phyloP scores from a whole-genome alignment of 805 yeast species.

The Lachancea sp. region DNA sequence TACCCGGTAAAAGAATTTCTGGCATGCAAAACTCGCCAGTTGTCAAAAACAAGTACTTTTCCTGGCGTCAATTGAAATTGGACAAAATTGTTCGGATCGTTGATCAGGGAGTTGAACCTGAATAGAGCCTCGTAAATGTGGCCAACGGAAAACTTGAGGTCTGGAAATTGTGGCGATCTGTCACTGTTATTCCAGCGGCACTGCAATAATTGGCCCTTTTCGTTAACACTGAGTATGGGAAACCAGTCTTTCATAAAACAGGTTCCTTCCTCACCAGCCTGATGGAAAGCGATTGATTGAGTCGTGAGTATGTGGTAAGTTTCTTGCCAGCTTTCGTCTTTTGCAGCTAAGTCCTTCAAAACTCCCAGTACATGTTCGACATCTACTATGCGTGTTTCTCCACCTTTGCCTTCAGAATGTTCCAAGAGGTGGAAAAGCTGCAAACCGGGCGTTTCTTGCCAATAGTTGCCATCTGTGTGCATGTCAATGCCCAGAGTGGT shows the following conservation, averaged over 20 bases:
- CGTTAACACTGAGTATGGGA: conserved; percentile 52
- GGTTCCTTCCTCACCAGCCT: conserved; percentile 65
- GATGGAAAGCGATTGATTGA: conserved; percentile 57
- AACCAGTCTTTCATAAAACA: conserved; percentile 49
- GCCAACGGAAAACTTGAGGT: conserved; percentile 32
- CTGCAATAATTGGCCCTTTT: conserved; percentile 47
- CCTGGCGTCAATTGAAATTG: conserved; percentile 57
- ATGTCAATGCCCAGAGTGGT: conserved; percentile 57
- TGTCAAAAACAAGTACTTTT: conserved; percentile 59
- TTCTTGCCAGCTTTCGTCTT: conserved; percentile 24
- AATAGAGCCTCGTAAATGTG: conserved; percentile 50
- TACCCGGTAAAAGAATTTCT: conserved; percentile 61
- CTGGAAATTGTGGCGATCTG: conserved; percentile 36
- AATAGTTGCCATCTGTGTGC: conserved; percentile 72
- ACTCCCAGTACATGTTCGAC: conserved; percentile 54
- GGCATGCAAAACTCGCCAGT: conserved; percentile 68
- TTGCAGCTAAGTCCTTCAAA: conserved; percentile 42
- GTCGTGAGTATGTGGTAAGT: conserved; percentile 41
- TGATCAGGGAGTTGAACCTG: conserved; percentile 49
- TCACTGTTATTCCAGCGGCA: conserved; percentile 70
- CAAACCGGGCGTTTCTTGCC: conserved; percentile 67
- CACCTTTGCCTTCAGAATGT: conserved; percentile 61
- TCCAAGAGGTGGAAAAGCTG: conserved; percentile 59
- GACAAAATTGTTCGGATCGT: conserved; percentile 44
- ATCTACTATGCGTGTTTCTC: conserved; percentile 61